Conservation (phyloP, 139 green algal species). For the Raphidocelis subcapitata region DNA sequence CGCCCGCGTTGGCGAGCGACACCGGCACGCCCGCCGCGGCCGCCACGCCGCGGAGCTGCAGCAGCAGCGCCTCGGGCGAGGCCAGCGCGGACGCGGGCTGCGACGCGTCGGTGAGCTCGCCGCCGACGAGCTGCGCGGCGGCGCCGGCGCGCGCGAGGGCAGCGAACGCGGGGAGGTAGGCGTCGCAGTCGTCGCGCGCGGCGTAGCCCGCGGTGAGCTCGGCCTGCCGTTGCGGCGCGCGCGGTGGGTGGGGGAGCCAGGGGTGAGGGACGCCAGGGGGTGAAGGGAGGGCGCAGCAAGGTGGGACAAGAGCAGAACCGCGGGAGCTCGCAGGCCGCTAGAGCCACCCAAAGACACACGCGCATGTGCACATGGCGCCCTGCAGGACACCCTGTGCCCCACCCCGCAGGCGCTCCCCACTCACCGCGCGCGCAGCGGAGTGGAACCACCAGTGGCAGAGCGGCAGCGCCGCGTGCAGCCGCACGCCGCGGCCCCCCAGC, state of each 20-base stretch:
- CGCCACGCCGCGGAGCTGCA: constrained; percentile 41
- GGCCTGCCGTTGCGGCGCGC: too few species aligned
- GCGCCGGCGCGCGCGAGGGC: constrained; percentile 35
- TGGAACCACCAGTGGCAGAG: constrained; percentile 58
- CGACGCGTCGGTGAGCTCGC: constrained; percentile 33
- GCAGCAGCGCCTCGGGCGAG: constrained; percentile 40
- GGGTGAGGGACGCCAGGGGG: too few species aligned
- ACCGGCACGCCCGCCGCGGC: constrained; percentile 45
- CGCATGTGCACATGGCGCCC: background rate
- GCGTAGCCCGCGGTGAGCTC: constrained; percentile 45
- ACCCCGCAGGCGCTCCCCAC: background rate
- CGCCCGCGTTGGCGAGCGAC: constrained; percentile 34
- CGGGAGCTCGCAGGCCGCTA: too few species aligned
- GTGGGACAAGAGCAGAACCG: too few species aligned
- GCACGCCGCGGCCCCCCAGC: constrained; percentile 29
- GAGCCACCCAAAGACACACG: background rate
- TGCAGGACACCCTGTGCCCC: background rate
- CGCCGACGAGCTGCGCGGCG: constrained; percentile 25
- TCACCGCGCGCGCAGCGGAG: constrained; percentile 42
- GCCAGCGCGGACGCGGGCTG: constrained; percentile 23
- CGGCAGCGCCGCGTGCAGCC: constrained; percentile 39
- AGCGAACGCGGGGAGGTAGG: constrained; percentile 49
- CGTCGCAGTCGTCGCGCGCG: constrained; percentile 40
- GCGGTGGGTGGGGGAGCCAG: too few species aligned
- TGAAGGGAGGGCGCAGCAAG: too few species aligned